Conservation (phyloP, 106 monocot genomes). For the Gastrodia elata region DNA sequence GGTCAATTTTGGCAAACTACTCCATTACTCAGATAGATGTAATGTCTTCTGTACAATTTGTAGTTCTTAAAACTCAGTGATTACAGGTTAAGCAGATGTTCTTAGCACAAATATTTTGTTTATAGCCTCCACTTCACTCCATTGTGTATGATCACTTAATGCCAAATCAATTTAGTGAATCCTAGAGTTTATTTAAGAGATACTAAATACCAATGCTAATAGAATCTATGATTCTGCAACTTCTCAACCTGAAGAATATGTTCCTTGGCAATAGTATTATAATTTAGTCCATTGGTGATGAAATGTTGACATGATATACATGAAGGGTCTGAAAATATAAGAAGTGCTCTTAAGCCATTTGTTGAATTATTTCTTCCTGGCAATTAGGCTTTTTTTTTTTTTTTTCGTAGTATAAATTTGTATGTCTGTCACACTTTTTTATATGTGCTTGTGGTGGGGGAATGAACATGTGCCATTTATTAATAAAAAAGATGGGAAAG, state of each 20-base stretch:
- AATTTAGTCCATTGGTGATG: background rate
- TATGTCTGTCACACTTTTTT: no score
- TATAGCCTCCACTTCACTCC: background rate
- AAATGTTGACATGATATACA: background rate
- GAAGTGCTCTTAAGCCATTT: background rate
- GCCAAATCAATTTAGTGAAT: background rate
- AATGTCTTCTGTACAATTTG: background rate
- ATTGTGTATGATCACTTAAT: background rate
- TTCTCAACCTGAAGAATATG: background rate
- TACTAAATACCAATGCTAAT: background rate
- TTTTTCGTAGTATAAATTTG: background rate
- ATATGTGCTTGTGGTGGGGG: background rate
- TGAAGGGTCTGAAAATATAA: background rate
- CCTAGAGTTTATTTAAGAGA: background rate
- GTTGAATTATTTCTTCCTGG: background rate
- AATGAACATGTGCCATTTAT: background rate
- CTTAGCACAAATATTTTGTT: background rate
- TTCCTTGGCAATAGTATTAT: background rate
- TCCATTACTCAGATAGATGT: background rate
- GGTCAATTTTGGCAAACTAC: background rate
- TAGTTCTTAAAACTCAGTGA: background rate
- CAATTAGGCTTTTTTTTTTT: background rate
- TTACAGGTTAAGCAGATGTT: background rate
- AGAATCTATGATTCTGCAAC: background rate
- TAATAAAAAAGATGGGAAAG: background rate